Evolutionary conservation across 2,329 filamentous ascomycete species (phyloP).

Genomic region (Colletotrichum cereale): DNA sequence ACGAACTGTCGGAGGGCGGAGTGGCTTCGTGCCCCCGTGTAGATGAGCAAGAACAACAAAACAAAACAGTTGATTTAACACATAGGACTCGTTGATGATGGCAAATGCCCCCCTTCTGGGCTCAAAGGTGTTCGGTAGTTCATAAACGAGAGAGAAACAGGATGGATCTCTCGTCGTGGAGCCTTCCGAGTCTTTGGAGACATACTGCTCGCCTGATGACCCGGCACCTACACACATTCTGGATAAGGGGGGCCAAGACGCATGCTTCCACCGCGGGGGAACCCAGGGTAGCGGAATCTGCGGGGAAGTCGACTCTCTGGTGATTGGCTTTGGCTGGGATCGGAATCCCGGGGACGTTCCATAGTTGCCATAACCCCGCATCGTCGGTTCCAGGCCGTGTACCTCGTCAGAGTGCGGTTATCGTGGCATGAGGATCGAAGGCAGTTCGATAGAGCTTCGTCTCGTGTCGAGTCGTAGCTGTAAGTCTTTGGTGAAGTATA

Average conservation of each 20-base stretch:
- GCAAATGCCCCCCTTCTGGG: not conserved
- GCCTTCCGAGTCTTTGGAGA: not conserved
- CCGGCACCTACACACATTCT: too few relatives aligned
- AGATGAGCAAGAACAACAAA: not conserved
- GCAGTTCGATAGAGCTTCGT: too few relatives aligned
- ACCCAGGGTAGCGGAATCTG: slow-evolving; percentile 28
- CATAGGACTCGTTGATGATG: not conserved
- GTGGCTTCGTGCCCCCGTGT: not conserved
- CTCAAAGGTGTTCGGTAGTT: slow-evolving; percentile 30
- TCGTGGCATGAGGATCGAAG: too few relatives aligned
- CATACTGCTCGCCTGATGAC: not conserved
- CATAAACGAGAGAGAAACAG: slow-evolving; percentile 27
- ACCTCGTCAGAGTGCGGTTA: not conserved
- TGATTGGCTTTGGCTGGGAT: slow-evolving; percentile 12
- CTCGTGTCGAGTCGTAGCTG: too few relatives aligned
- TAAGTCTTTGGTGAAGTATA: too few relatives aligned
- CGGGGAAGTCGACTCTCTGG: slow-evolving; percentile 7
- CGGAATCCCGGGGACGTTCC: too few relatives aligned
- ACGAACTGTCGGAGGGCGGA: not conserved
- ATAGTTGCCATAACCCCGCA: not conserved
- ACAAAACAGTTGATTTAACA: not conserved
- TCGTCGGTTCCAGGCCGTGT: slow-evolving; percentile 8
- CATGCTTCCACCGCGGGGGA: slow-evolving; percentile 35
- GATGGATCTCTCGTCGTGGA: slow-evolving; percentile 13
- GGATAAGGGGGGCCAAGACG: not conserved